Percentiles rank a stretch among this genome's conserved stretches.
phyloP scores from a whole-genome alignment of 257 asterid species.

The Solanum phureja region DNA sequence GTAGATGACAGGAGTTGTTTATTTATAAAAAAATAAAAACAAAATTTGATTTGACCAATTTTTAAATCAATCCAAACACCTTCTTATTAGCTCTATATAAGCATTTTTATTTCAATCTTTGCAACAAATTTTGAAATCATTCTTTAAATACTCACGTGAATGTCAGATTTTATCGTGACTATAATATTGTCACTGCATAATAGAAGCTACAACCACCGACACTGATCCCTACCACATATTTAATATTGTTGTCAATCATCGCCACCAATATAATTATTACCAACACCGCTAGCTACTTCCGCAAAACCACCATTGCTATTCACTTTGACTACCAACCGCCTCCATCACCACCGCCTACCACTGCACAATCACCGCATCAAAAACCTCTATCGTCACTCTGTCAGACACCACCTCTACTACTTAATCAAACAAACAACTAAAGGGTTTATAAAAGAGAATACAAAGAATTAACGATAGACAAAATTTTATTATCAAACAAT shows the following conservation, averaged over 20 bases:
- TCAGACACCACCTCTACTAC: background rate
- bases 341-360: background rate
- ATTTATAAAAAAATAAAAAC: too few species aligned
- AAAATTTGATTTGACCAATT: too few species aligned
- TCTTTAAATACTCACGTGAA: background rate
- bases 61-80: too few species aligned
- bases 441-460: background rate
- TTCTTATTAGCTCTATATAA: too few species aligned
- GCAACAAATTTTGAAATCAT: background rate
- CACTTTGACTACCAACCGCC: background rate
- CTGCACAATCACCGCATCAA: background rate
- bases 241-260: background rate
- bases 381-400: background rate
- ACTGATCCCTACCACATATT: background rate
- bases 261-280: background rate
- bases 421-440: background rate
- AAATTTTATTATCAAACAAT: background rate
- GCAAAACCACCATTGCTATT: background rate
- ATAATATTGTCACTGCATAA: background rate
- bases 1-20: too few species aligned
- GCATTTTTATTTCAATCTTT: too few species aligned
- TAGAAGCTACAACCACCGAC: background rate
- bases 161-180: background rate
- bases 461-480: background rate
- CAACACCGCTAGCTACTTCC: background rate